Percentiles rank a stretch among this genome's conserved stretches.
phyloP scores from a whole-genome alignment of 176 grass and related monocot genomes.

The Alloteropsis semialata region DNA sequence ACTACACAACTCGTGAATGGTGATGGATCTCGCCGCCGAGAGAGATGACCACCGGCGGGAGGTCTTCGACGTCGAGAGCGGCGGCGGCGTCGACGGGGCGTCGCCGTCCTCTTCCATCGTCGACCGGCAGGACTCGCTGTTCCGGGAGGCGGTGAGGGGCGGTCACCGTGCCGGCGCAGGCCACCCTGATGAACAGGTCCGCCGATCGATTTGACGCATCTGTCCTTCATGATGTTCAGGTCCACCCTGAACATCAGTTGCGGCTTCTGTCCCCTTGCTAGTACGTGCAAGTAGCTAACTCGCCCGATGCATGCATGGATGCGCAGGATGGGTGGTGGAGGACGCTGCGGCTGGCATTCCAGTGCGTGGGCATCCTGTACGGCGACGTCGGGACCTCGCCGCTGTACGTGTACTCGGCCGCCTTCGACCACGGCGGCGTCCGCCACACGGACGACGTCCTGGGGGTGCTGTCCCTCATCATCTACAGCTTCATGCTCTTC shows the following conservation, averaged over 20 bases:
- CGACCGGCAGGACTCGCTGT: constrained; percentile 31
- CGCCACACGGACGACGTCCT: constrained; percentile 26
- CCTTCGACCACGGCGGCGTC: constrained; percentile 27
- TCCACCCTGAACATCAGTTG: no score
- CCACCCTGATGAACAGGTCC: background rate
- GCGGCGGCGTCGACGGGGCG: background rate
- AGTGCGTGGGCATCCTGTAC: constrained; percentile 51
- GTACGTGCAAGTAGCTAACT: no score
- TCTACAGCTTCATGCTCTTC: constrained; percentile 46
- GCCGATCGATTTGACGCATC: no score
- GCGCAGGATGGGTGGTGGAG: constrained; percentile 26
- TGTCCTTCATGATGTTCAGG: no score
- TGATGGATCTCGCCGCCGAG: background rate
- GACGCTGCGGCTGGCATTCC: constrained; percentile 36
- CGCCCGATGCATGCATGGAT: no score
- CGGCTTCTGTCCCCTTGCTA: no score
- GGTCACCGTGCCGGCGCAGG: background rate
- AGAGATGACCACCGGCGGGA: background rate
- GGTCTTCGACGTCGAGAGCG: background rate
- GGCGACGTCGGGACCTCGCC: constrained; percentile 51
- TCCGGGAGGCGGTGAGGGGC: constrained; percentile 12
- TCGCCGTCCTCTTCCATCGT: background rate
- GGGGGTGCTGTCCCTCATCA: constrained; percentile 50
- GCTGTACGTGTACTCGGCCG: constrained; percentile 42
- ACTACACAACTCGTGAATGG: background rate